Conservation (phyloP, 225 moss, liverwort and hornwort genomes). For the Physcomitrium patens region DNA sequence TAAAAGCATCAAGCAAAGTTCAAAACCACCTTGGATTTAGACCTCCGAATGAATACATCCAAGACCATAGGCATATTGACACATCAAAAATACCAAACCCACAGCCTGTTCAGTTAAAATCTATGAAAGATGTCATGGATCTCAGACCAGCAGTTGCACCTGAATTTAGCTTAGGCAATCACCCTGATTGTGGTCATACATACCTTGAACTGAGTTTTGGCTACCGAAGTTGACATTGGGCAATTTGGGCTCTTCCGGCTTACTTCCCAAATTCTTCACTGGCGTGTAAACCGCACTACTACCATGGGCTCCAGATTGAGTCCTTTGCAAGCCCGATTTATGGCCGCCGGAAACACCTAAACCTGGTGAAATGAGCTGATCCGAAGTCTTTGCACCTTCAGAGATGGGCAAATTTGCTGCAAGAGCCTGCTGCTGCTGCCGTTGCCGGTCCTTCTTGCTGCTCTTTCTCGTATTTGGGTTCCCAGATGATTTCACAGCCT, state of each 20-base stretch:
- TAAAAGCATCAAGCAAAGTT: slow-evolving; percentile 9
- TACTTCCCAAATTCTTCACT: slow-evolving; percentile 42
- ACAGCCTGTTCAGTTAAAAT: neutral
- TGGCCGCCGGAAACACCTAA: slow-evolving; percentile 26
- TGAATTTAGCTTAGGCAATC: neutral
- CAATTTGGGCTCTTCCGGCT: slow-evolving; percentile 49
- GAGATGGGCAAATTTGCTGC: slow-evolving; percentile 29
- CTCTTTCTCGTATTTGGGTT: slow-evolving; percentile 56
- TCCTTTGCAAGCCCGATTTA: slow-evolving; percentile 50
- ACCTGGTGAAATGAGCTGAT: slow-evolving; percentile 32
- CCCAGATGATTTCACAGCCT: slow-evolving; percentile 57
- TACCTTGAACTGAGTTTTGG: slow-evolving; percentile 49
- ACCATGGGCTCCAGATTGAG: slow-evolving; percentile 54
- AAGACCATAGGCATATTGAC: neutral
- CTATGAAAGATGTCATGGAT: slow-evolving; percentile 6
- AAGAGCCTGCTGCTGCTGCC: slow-evolving; percentile 39
- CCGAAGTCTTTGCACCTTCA: slow-evolving; percentile 38
- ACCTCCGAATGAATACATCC: neutral
- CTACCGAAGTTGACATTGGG: slow-evolving; percentile 27
- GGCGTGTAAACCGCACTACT: slow-evolving; percentile 47
- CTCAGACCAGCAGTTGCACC: slow-evolving; percentile 23
- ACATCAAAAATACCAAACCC: neutral
- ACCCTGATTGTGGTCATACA: slow-evolving; percentile 26
- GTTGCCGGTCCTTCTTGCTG: slow-evolving; percentile 67
- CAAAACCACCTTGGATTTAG: slow-evolving; percentile 8